Evolutionary conservation across 2,329 filamentous ascomycete species (phyloP).

Genomic region (Exophiala xenobiotica): DNA sequence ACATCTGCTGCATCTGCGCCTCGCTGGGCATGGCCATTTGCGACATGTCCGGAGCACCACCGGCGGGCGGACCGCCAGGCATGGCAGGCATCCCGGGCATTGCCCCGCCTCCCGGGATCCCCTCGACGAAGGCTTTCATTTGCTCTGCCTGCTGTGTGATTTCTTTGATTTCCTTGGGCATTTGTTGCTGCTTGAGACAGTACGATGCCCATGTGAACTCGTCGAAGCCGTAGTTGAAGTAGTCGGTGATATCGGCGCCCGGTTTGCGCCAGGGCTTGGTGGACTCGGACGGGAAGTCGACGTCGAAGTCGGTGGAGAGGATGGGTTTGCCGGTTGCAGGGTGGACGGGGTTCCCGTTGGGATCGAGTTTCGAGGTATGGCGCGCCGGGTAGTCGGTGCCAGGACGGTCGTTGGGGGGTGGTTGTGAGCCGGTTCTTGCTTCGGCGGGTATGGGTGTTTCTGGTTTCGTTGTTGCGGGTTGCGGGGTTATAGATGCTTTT

Average conservation of each 20-base stretch:
- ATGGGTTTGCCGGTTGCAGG: slow-evolving; percentile 74
- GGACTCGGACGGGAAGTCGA: slow-evolving; percentile 67
- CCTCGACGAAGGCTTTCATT: slow-evolving; percentile 59
- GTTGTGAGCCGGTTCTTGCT: slow-evolving; percentile 32
- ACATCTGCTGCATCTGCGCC: slow-evolving; percentile 55
- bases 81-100: slow-evolving; percentile 49
- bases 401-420: slow-evolving; percentile 45
- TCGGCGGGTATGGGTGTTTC: slow-evolving; percentile 21
- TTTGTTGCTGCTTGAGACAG: slow-evolving; percentile 78
- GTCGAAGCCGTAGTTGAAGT: slow-evolving; percentile 70
- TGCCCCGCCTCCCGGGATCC: slow-evolving; percentile 39
- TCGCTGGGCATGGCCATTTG: slow-evolving; percentile 29
- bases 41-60: slow-evolving; percentile 47
- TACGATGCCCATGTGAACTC: slow-evolving; percentile 86
- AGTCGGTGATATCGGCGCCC: slow-evolving; percentile 88
- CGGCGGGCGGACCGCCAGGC: slow-evolving; percentile 33
- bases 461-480: slow-evolving; percentile 29
- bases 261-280: slow-evolving; percentile 95
- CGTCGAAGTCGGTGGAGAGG: slow-evolving; percentile 73
- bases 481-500: slow-evolving; percentile 40
- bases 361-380: slow-evolving; percentile 75
- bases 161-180: slow-evolving; percentile 73
- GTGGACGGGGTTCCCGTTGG: slow-evolving; percentile 74
- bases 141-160: slow-evolving; percentile 71
- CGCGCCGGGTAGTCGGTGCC: slow-evolving; percentile 66